These are phyloP conservation scores for Saccharomycopsis sp. DNA, from an alignment of 805 yeast genomes.

Conservation along the genomic window DNA sequence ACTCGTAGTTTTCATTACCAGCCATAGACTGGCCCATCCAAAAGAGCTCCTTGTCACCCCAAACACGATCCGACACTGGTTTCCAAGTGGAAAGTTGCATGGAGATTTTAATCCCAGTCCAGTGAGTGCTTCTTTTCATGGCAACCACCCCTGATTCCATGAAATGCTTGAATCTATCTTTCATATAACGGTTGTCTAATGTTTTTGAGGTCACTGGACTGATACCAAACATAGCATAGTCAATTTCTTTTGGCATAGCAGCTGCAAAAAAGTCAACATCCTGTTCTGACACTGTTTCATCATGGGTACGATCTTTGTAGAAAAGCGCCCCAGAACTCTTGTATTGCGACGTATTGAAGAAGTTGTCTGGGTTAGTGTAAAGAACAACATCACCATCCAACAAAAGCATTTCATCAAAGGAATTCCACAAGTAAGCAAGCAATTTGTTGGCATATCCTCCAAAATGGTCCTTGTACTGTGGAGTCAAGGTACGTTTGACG, in stretches of 20 bases:
- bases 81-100: slow-evolving; percentile 32
- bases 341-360: slow-evolving; percentile 30
- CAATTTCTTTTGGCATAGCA: slow-evolving; percentile 29
- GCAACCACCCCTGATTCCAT: slow-evolving; percentile 40
- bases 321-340: slow-evolving; percentile 31
- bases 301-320: slow-evolving; percentile 36
- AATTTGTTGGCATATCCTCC: slow-evolving; percentile 37
- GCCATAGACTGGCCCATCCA: slow-evolving; percentile 55
- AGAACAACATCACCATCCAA: slow-evolving; percentile 49
- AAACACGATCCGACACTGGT: slow-evolving; percentile 38
- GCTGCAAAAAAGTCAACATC: slow-evolving; percentile 31
- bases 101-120: slow-evolving; percentile 40
- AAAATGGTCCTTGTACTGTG: slow-evolving; percentile 24
- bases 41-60: slow-evolving; percentile 75
- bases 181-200: slow-evolving; percentile 22
- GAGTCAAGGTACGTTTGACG: slow-evolving; percentile 24
- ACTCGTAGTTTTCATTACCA: slow-evolving; percentile 31
- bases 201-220: slow-evolving; percentile 20
- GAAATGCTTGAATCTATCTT: slow-evolving; percentile 29
- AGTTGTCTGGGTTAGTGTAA: slow-evolving; percentile 29
- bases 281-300: slow-evolving; percentile 14
- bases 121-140: slow-evolving; percentile 41
- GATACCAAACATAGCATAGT: slow-evolving; percentile 23
- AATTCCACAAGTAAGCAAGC: slow-evolving; percentile 35
- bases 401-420: slow-evolving; percentile 42